A percentile compares a stretch with the other conserved stretches of the same genome.
Evolutionary conservation across 306 rosid species (phyloP).

Genomic region (Glycine tomentella): DNA sequence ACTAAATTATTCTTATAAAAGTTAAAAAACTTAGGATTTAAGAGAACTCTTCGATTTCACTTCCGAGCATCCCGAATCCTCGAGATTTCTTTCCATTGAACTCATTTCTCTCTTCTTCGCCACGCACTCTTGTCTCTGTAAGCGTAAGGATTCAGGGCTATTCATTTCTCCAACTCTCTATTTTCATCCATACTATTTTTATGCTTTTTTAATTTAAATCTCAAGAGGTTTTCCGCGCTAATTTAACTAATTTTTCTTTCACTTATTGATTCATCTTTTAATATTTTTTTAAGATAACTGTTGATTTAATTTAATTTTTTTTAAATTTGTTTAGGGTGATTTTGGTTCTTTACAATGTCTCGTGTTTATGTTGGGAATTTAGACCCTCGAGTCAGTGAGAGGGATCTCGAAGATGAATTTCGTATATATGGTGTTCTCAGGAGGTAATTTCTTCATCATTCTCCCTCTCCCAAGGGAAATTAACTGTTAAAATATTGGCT

Average conservation of each 20-base stretch:
- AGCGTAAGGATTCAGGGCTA: neutral
- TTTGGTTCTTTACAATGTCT: constrained; percentile 61
- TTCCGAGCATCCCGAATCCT: constrained; percentile 1
- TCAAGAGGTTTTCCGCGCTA: neutral
- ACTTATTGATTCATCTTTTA: neutral
- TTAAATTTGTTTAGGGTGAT: constrained; percentile 40
- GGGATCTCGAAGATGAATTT: constrained; percentile 94
- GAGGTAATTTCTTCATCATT: constrained; percentile 57
- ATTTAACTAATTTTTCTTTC: neutral
- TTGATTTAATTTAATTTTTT: too few relatives aligned
- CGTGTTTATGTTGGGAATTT: constrained; percentile 89
- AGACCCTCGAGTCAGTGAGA: constrained; percentile 89
- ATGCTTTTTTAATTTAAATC: neutral
- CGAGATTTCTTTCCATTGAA: neutral
- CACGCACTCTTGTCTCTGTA: neutral
- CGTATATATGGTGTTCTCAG: constrained; percentile 89
- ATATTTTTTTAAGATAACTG: neutral
- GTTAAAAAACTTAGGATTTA: neutral
- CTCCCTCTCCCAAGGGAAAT: neutral
- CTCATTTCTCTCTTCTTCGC: neutral
- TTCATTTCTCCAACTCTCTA: neutral
- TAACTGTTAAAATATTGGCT: neutral
- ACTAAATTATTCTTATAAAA: too few relatives aligned
- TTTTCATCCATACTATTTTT: neutral
- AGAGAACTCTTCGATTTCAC: neutral